Percentiles rank a stretch among this genome's conserved stretches.
Evolutionary conservation across 768 basidiomycete species (phyloP).

Genomic region (Leccinum ochraceum): DNA sequence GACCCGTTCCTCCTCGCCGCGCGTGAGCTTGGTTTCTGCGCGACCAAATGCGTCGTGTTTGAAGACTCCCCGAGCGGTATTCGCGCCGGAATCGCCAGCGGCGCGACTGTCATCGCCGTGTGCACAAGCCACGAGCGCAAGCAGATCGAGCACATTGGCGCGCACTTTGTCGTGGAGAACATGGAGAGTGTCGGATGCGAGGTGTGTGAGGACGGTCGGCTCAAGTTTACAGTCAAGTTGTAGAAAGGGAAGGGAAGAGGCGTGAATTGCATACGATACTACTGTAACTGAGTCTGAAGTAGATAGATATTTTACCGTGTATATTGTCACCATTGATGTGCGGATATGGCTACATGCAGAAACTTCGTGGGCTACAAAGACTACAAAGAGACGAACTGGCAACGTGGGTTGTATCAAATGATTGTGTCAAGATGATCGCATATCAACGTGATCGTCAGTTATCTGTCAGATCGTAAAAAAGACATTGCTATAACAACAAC

Average conservation of each 20-base stretch:
- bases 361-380: constrained; percentile 2
- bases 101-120: constrained; percentile 70
- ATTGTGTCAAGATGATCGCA: neutral
- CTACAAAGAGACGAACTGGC: constrained; percentile 1
- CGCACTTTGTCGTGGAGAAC: constrained; percentile 56
- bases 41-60: constrained; percentile 70
- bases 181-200: constrained; percentile 51
- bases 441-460: neutral
- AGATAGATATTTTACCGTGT: neutral
- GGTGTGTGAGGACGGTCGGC: constrained; percentile 39
- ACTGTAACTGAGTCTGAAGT: neutral
- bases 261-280: neutral
- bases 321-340: neutral
- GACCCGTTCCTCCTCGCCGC: constrained; percentile 68
- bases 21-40: constrained; percentile 53
- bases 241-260: constrained; percentile 3
- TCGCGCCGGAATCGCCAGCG: constrained; percentile 68
- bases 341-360: constrained; percentile 4
- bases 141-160: constrained; percentile 50
- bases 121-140: constrained; percentile 69
- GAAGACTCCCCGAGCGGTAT: constrained; percentile 74
- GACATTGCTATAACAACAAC: neutral
- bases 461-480: constrained; percentile 3
- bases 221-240: constrained; percentile 45
- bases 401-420: neutral